Percentiles rank a stretch among this genome's conserved stretches.
phyloP scores from a whole-genome alignment of 2,329 filamentous ascomycete genomes.

The Cylindrodendrum hubeiense region DNA sequence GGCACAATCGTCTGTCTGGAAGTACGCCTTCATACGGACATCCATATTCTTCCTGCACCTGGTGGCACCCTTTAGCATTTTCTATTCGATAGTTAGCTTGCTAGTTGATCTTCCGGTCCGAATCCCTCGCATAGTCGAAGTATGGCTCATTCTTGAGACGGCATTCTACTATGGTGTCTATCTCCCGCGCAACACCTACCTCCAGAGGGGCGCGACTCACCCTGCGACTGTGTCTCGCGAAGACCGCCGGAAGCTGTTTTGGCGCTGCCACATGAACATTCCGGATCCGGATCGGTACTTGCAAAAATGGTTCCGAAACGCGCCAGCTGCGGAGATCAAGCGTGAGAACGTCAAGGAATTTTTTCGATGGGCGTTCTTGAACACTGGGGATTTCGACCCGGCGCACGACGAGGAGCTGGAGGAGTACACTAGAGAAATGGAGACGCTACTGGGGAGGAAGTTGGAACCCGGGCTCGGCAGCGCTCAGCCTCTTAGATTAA shows the following conservation, averaged over 20 bases:
- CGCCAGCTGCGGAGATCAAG: slow-evolving; percentile 63
- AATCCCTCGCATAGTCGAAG: slow-evolving; percentile 51
- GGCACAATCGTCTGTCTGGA: slow-evolving; percentile 19
- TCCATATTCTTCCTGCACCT: slow-evolving; percentile 62
- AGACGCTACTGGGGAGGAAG: slow-evolving; percentile 62
- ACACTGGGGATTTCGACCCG: slow-evolving; percentile 55
- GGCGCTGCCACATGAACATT: slow-evolving; percentile 63
- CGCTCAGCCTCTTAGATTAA: slow-evolving; percentile 66
- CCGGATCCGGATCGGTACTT: slow-evolving; percentile 66
- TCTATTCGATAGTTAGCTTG: slow-evolving; percentile 54
- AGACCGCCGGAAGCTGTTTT: slow-evolving; percentile 63
- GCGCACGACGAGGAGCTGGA: slow-evolving; percentile 67
- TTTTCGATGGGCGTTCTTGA: slow-evolving; percentile 71
- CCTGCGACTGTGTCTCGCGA: slow-evolving; percentile 57
- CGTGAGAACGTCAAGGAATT: slow-evolving; percentile 72
- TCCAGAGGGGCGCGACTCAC: slow-evolving; percentile 65
- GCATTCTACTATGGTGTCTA: slow-evolving; percentile 67
- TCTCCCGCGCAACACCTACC: slow-evolving; percentile 61
- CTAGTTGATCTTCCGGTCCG: slow-evolving; percentile 42
- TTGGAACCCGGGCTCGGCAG: slow-evolving; percentile 65
- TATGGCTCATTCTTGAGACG: slow-evolving; percentile 62
- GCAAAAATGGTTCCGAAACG: slow-evolving; percentile 69
- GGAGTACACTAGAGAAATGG: slow-evolving; percentile 63
- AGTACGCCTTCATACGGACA: slow-evolving; percentile 55
- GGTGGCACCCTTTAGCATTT: slow-evolving; percentile 61